Percentiles rank a stretch among this genome's conserved stretches.
phyloP scores from a whole-genome alignment of 2,329 filamentous ascomycete species.

The Aspergillus piperis region DNA sequence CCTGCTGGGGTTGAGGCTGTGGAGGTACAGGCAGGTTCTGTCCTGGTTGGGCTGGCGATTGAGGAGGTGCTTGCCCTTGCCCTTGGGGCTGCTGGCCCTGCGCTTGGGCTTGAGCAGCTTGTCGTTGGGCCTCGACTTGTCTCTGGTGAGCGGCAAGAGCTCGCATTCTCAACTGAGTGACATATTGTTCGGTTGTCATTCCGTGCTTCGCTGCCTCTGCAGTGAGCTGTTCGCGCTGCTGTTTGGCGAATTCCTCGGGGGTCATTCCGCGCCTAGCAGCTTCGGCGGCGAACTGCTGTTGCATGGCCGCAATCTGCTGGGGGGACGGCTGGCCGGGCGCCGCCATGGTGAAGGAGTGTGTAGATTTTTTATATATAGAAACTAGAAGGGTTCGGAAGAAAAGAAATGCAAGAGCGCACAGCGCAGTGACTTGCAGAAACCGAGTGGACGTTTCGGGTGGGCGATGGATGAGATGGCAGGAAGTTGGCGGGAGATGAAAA shows the following conservation, averaged over 20 bases:
- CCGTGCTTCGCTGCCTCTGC: constrained; percentile 54
- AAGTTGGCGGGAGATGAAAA: constrained; percentile 19
- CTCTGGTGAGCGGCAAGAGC: constrained; percentile 49
- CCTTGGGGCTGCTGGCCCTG: constrained; percentile 6
- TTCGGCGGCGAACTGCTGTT: constrained; percentile 77
- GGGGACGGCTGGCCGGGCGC: constrained; percentile 61
- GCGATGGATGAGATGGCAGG: background rate
- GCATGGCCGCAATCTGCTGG: constrained; percentile 83
- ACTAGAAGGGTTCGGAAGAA: background rate
- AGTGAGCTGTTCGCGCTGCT: constrained; percentile 49
- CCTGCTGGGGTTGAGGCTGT: constrained; percentile 30
- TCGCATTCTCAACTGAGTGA: constrained; percentile 47
- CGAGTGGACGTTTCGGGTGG: background rate
- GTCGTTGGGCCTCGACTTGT: constrained; percentile 37
- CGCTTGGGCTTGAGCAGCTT: constrained; percentile 22
- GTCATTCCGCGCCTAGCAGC: constrained; percentile 82
- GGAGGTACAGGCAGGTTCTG: constrained; percentile 40
- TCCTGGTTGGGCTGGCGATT: constrained; percentile 32
- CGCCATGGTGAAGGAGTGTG: constrained; percentile 34
- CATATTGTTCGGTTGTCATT: constrained; percentile 54
- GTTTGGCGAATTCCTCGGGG: constrained; percentile 78
- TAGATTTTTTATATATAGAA: background rate
- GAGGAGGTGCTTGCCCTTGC: constrained; percentile 22
- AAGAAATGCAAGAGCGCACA: background rate
- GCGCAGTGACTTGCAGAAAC: background rate